These are phyloP conservation scores for Colletotrichum nymphaeae DNA, from an alignment of 2,329 filamentous ascomycete genomes.

Conservation along the genomic window DNA sequence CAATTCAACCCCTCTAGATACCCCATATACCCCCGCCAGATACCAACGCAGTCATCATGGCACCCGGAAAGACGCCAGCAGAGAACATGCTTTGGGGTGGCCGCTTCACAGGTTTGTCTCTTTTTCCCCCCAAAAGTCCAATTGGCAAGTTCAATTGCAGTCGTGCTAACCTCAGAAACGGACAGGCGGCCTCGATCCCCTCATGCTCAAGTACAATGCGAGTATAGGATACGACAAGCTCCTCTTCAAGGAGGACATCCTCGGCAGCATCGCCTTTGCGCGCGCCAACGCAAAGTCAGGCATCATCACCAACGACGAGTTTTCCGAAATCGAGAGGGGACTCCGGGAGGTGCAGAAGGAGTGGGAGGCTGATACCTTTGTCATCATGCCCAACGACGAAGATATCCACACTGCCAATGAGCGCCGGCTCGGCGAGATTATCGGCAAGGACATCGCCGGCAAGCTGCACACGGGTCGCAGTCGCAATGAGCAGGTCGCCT, in stretches of 20 bases:
- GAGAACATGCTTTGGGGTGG: conserved; percentile 33
- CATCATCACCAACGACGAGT: conserved; percentile 80
- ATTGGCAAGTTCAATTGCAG: conserved; percentile 34
- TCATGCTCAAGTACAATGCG: conserved; percentile 89
- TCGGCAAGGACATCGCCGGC: conserved; percentile 76
- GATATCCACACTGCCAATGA: conserved; percentile 66
- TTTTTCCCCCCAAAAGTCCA: no score
- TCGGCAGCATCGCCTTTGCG: conserved; percentile 84
- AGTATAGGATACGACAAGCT: conserved; percentile 82
- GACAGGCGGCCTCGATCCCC: conserved; percentile 66
- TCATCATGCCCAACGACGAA: conserved; percentile 55
- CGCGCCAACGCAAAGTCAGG: conserved; percentile 81
- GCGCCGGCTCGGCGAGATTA: conserved; percentile 72
- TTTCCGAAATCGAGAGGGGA: conserved; percentile 78
- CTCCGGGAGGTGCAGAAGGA: conserved; percentile 68
- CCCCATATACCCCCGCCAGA: no score
- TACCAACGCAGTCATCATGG: no score
- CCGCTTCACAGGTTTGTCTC: conserved; percentile 55
- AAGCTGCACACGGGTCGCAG: conserved; percentile 79
- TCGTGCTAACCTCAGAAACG: no score
- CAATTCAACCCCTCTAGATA: no score
- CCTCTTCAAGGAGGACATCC: conserved; percentile 85
- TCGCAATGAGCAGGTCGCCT: conserved; percentile 80
- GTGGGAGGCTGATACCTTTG: conserved; percentile 63
- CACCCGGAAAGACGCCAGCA: no score